Conservation (phyloP, 768 basidiomycete species). For the Suillus occidentalis region DNA sequence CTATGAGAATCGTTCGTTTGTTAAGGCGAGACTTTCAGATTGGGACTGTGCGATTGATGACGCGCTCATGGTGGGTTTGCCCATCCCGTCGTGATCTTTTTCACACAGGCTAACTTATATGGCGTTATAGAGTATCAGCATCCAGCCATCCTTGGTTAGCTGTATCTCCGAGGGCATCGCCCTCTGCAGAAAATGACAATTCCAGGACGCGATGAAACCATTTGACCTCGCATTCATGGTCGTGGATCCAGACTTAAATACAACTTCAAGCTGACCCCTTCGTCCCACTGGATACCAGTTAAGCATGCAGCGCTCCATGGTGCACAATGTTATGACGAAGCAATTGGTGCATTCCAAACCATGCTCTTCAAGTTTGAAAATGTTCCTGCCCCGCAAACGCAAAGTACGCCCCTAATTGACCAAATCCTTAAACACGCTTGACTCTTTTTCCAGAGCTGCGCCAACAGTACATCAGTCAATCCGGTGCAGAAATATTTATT, state of each 20-base stretch:
- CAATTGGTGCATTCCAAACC: neutral
- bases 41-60: neutral
- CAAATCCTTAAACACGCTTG: neutral
- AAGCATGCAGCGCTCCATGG: neutral
- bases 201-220: neutral
- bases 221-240: neutral
- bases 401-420: neutral
- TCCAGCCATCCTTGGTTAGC: neutral
- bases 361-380: neutral
- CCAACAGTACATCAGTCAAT: neutral
- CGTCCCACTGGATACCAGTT: neutral
- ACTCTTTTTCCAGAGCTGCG: neutral
- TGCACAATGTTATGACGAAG: neutral
- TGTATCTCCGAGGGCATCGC: neutral
- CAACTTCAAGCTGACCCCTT: neutral
- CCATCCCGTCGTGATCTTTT: neutral
- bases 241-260: neutral
- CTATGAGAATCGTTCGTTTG: neutral
- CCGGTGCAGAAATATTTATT: neutral
- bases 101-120: neutral
- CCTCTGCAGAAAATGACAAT: neutral
- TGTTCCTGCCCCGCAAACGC: neutral
- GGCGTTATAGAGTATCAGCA: neutral
- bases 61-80: neutral
- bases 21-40: neutral